Conservation (phyloP, 164 flowering plant species). For the Dillenia suffruticosa region DNA sequence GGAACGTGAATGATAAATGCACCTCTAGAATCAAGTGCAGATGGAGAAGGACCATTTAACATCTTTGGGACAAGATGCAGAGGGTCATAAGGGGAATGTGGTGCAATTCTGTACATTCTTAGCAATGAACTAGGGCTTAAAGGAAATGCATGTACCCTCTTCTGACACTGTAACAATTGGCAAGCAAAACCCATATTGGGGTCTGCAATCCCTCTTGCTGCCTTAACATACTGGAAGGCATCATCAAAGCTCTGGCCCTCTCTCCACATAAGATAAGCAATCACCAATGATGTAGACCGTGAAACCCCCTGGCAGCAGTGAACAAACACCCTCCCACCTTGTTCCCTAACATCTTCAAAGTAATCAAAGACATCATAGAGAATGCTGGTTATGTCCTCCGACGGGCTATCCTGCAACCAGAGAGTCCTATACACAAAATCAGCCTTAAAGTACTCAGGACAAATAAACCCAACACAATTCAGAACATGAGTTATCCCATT, state of each 20-base stretch:
- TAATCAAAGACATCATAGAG: constrained; percentile 83
- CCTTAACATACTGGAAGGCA: constrained; percentile 82
- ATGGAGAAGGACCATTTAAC: constrained; percentile 69
- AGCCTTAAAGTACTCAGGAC: constrained; percentile 75
- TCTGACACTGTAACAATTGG: constrained; percentile 83
- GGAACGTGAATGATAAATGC: constrained; percentile 74
- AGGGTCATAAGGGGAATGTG: constrained; percentile 83
- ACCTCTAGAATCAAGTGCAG: constrained; percentile 75
- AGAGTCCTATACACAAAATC: constrained; percentile 73
- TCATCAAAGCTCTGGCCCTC: constrained; percentile 91
- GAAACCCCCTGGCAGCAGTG: constrained; percentile 91
- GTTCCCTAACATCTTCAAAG: constrained; percentile 84
- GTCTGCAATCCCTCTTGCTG: constrained; percentile 82
- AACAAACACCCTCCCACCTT: constrained; percentile 66
- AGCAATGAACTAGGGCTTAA: constrained; percentile 78
- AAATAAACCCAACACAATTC: constrained; percentile 79
- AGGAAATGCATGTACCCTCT: constrained; percentile 82
- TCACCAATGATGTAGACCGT: constrained; percentile 77
- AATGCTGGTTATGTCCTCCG: constrained; percentile 85
- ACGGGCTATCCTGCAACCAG: constrained; percentile 86
- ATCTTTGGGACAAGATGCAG: constrained; percentile 81
- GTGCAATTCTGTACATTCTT: constrained; percentile 75
- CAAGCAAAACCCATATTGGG: constrained; percentile 93
- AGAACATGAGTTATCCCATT: constrained; percentile 75
- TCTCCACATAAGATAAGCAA: constrained; percentile 90